Conservation (phyloP, 2,329 filamentous ascomycete genomes). For the Escovopsis weberi region DNA sequence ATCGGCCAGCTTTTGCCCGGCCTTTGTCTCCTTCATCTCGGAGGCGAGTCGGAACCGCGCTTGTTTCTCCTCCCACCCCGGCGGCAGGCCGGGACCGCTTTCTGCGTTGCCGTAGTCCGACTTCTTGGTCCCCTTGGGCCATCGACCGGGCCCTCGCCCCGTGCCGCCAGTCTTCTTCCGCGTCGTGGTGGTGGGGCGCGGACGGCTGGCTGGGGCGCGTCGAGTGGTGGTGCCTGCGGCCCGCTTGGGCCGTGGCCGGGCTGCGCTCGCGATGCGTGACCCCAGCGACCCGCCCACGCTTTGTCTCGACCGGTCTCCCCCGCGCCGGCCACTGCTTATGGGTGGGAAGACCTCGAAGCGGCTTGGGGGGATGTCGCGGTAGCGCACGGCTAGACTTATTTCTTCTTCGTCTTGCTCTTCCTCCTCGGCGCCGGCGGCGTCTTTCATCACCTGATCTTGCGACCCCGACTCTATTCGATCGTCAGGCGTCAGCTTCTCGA, state of each 20-base stretch:
- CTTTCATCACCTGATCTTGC: constrained; percentile 14
- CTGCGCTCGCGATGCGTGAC: constrained; percentile 20
- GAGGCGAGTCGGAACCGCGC: not conserved
- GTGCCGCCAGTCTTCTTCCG: constrained; percentile 47
- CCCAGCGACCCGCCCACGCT: constrained; percentile 24
- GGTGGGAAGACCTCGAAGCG: constrained; percentile 71
- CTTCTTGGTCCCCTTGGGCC: constrained; percentile 56
- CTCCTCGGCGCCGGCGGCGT: constrained; percentile 7
- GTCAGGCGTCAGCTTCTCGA: constrained; percentile 15
- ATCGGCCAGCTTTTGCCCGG: constrained; percentile 4
- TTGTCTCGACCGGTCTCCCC: constrained; percentile 27
- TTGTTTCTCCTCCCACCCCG: constrained; percentile 32
- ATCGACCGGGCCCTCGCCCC: constrained; percentile 48
- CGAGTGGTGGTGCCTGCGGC: constrained; percentile 18
- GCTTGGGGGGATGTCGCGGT: constrained; percentile 47
- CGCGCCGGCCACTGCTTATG: constrained; percentile 33
- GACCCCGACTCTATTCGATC: constrained; percentile 19
- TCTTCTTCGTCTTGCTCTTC: constrained; percentile 11
- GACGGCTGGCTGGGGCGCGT: constrained; percentile 12
- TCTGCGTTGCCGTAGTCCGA: constrained; percentile 53
- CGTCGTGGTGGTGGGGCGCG: constrained; percentile 28
- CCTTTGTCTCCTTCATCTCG: not conserved
- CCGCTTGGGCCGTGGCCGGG: constrained; percentile 25
- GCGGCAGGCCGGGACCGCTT: constrained; percentile 49
- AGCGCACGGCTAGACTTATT: constrained; percentile 31